Conservation (phyloP, 2,329 filamentous ascomycete genomes). For the Apiospora hydei region DNA sequence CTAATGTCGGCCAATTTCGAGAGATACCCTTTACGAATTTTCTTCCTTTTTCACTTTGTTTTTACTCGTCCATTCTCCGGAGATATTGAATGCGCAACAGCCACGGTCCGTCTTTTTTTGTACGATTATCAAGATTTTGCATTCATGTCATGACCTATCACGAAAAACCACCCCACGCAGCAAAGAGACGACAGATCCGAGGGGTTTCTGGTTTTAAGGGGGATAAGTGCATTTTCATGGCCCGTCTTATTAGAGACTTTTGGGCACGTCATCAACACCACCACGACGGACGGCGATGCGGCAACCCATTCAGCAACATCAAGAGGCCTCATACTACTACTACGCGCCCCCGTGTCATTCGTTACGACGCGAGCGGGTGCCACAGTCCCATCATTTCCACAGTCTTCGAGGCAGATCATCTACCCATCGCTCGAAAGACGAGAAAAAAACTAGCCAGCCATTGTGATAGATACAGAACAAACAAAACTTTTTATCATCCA, state of each 20-base stretch:
- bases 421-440: not conserved
- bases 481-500: not conserved
- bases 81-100: not conserved
- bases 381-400: not conserved
- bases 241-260: not conserved
- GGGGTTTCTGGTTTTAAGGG: not conserved
- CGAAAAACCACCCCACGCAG: conserved; percentile 22
- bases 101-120: conserved; percentile 22
- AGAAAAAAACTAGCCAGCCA: not conserved
- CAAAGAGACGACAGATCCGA: not conserved
- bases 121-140: conserved; percentile 27
- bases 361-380: not conserved
- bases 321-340: not conserved
- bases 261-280: not conserved
- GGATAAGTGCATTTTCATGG: not conserved
- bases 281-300: not conserved
- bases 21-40: conserved; percentile 23
- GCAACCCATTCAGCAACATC: not conserved
- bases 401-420: not conserved
- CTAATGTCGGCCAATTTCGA: conserved; percentile 41
- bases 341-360: not conserved
- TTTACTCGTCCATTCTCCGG: not conserved
- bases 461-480: conserved; percentile 12
- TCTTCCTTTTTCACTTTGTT: conserved; percentile 5
- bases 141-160: conserved; percentile 27